phyloP scores from a whole-genome alignment of 129 eudicot genomes.

The Centrapalus pauciflorus region DNA sequence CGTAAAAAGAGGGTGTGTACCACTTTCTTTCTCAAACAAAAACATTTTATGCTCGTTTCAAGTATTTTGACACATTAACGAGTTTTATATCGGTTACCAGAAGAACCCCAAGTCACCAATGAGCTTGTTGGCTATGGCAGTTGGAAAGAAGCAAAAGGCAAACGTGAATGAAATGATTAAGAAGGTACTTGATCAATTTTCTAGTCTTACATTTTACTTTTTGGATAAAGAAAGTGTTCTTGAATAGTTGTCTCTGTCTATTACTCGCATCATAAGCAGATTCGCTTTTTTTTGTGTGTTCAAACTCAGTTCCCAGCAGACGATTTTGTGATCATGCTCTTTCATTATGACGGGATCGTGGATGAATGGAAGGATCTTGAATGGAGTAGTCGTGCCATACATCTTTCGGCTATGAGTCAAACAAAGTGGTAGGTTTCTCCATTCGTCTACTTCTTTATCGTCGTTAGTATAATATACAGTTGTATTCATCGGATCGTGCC shows the following conservation, averaged over 20 bases:
- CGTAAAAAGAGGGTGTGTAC: constrained; percentile 38
- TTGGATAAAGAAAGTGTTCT: neutral
- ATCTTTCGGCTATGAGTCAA: constrained; percentile 75
- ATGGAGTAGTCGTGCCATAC: constrained; percentile 79
- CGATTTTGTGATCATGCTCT: constrained; percentile 74
- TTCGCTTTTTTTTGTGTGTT: constrained; percentile 14
- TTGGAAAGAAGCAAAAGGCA: constrained; percentile 74
- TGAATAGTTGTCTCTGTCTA: no score
- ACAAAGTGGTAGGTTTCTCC: constrained; percentile 62
- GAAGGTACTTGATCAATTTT: constrained; percentile 45
- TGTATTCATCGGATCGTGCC: neutral
- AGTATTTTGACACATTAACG: constrained; percentile 1
- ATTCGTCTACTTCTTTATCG: neutral
- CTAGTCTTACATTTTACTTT: neutral
- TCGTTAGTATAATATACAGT: neutral
- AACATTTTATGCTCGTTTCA: neutral
- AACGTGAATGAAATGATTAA: constrained; percentile 72
- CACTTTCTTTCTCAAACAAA: neutral
- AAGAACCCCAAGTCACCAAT: constrained; percentile 48
- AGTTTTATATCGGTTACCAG: constrained; percentile 20
- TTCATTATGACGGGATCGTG: constrained; percentile 82
- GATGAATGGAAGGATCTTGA: constrained; percentile 80
- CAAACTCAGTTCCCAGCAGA: constrained; percentile 48
- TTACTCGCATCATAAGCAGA: neutral
- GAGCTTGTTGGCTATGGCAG: constrained; percentile 89